These are phyloP conservation scores for Lachnellula hyalina DNA, from an alignment of 2,329 filamentous ascomycete genomes.

Conservation along the genomic window DNA sequence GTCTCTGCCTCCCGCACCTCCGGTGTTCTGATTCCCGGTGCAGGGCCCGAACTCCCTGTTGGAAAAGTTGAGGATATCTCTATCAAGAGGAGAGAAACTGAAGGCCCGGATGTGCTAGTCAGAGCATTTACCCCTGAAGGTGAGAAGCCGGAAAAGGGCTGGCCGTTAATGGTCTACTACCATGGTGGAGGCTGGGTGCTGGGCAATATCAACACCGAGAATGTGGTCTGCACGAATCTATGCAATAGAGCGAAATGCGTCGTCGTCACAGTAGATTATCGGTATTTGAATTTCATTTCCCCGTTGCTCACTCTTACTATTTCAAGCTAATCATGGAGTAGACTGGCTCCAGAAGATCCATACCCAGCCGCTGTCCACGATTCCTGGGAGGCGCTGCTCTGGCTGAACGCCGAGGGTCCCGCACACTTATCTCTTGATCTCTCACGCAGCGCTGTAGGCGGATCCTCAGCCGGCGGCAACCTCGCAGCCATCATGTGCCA, in stretches of 20 bases:
- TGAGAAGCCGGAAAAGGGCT: slow-evolving; percentile 39
- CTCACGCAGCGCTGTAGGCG: slow-evolving; percentile 42
- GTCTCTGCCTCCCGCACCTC: slow-evolving; percentile 45
- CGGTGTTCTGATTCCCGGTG: slow-evolving; percentile 48
- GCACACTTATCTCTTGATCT: slow-evolving; percentile 36
- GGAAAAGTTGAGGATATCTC: slow-evolving; percentile 20
- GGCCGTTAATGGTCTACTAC: slow-evolving; percentile 52
- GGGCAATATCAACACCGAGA: slow-evolving; percentile 53
- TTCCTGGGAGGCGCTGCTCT: slow-evolving; percentile 50
- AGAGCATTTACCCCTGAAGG: slow-evolving; percentile 47
- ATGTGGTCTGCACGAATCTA: slow-evolving; percentile 50
- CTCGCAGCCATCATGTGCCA: slow-evolving; percentile 49
- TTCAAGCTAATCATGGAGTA: slow-evolving; percentile 17
- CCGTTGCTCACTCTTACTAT: neutral
- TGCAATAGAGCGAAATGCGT: slow-evolving; percentile 45
- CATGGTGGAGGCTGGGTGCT: slow-evolving; percentile 57
- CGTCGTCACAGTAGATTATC: slow-evolving; percentile 51
- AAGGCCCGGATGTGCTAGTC: slow-evolving; percentile 43
- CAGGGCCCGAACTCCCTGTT: slow-evolving; percentile 43
- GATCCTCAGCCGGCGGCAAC: slow-evolving; percentile 48
- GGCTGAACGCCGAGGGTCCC: slow-evolving; percentile 29
- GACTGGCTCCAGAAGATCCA: slow-evolving; percentile 51
- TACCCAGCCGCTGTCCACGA: slow-evolving; percentile 54
- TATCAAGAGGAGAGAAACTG: slow-evolving; percentile 32
- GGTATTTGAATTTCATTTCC: slow-evolving; percentile 32